phyloP scores from a whole-genome alignment of 768 basidiomycete species.

The Serendipita sp. region DNA sequence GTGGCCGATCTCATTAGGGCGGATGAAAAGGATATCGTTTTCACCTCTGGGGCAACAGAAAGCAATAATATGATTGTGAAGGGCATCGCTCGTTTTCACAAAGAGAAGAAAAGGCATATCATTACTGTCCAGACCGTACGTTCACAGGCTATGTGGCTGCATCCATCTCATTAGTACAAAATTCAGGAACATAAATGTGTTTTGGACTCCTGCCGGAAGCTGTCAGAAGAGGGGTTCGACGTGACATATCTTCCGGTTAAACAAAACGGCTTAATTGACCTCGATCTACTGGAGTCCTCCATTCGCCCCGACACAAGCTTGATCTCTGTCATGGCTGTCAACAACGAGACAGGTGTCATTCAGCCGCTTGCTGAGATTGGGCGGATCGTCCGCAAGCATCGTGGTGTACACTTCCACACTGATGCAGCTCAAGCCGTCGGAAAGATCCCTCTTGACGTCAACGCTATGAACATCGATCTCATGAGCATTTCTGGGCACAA shows the following conservation, averaged over 20 bases:
- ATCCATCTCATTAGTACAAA: not conserved
- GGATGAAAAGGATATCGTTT: slow-evolving; percentile 86
- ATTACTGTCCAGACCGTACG: slow-evolving; percentile 88
- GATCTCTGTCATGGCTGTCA: slow-evolving; percentile 97
- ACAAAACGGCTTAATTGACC: slow-evolving; percentile 61
- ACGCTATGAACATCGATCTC: slow-evolving; percentile 87
- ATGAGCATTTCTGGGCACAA: slow-evolving; percentile 97
- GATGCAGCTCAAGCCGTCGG: slow-evolving; percentile 93
- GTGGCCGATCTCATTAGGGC: slow-evolving; percentile 88
- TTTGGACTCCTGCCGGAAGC: slow-evolving; percentile 88
- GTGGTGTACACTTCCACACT: slow-evolving; percentile 88
- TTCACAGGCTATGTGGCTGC: slow-evolving; percentile 1
- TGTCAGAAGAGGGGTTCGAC: slow-evolving; percentile 93
- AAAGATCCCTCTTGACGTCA: slow-evolving; percentile 83
- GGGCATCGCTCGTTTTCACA: slow-evolving; percentile 89
- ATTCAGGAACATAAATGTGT: slow-evolving; percentile 97
- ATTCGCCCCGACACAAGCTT: slow-evolving; percentile 86
- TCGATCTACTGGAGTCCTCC: slow-evolving; percentile 66
- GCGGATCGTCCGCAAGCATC: slow-evolving; percentile 64
- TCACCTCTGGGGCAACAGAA: slow-evolving; percentile 97
- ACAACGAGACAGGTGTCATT: slow-evolving; percentile 98
- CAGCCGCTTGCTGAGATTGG: slow-evolving; percentile 96
- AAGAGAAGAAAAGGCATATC: slow-evolving; percentile 81
- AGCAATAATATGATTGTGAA: slow-evolving; percentile 97
- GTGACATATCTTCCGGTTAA: slow-evolving; percentile 95